Evolutionary conservation across 2,329 filamentous ascomycete species (phyloP), one percentile per base, ranked within the genome.

Genomic region (Trichoderma sp.): DNA sequence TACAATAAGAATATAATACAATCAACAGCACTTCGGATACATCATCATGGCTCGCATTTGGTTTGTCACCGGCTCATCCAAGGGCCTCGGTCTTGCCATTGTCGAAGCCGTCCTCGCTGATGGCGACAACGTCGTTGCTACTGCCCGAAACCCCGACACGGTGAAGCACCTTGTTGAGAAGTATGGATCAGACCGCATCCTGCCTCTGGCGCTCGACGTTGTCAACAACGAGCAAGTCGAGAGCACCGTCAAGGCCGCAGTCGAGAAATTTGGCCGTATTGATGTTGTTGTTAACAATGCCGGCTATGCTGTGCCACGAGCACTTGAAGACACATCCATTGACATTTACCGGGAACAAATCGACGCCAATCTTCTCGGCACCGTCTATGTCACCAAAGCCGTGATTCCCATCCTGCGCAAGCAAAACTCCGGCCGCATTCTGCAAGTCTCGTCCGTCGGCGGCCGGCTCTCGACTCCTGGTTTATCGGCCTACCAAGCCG

Each of bases 251-350:
- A 72, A 82, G 8, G 76, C 77, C 21, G 81, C 82, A 0, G 40
- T 77, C 0, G 76, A 81, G 2, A 83, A 83, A 59, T 89, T 88
- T 73, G 82, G 83, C 21, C 83, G 85, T 8, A 77, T 90, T 56
- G 87, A 90, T 74, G 83, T 89, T 0, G 84, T 89, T 5, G 82
- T 88, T 70, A 89, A 89, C 78, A 89, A 89, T 61, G 87, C 87
- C 4, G 88, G 87, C 2, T 89, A 88, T 70, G 84, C 85, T n/a
- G 77, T 87, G 1, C 74, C 77, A 6, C 85, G 84, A 14, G 81
- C 84, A 1, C 83, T 88, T 59, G 87, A 90, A 73, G 83, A 84
- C 7, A 75, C 85, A 3, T 78, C 79, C 0, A 80, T 87, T 1
- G 74, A 80, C 2, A 81, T 87, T 35, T 83, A 86, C 53, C 80